Evolutionary conservation across 805 yeast species (phyloP).

Genomic region (Cyberlindnera galapagoensis): DNA sequence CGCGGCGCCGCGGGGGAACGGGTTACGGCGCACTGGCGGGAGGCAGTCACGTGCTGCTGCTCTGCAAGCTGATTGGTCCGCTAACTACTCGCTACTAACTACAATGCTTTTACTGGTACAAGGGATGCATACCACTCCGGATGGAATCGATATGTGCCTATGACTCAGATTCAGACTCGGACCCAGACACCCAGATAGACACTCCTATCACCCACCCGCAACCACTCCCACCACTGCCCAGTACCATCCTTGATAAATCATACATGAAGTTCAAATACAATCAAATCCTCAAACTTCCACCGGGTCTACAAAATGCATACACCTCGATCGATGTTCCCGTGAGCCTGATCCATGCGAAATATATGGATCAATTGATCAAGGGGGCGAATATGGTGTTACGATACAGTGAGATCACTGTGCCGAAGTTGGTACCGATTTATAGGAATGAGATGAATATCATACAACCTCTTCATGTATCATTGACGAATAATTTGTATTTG

Average conservation of each 20-base stretch:
- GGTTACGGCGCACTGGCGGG: too few species aligned
- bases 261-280: slow-evolving; percentile 5
- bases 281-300: slow-evolving; percentile 1
- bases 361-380: slow-evolving; percentile 1
- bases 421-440: slow-evolving; percentile 7
- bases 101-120: too few species aligned
- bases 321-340: slow-evolving; percentile 7
- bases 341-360: too few species aligned
- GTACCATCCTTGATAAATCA: slow-evolving; percentile 3
- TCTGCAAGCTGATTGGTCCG: too few species aligned
- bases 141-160: too few species aligned
- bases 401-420: slow-evolving; percentile 5
- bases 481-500: slow-evolving; percentile 10
- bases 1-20: too few species aligned
- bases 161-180: slow-evolving; percentile 3
- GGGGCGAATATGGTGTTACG: slow-evolving; percentile 11
- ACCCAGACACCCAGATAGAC: slow-evolving; percentile 1
- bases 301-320: slow-evolving; percentile 6
- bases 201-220: background rate
- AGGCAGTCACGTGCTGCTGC: too few species aligned
- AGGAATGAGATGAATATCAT: slow-evolving; percentile 2
- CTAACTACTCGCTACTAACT: too few species aligned
- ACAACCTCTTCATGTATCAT: slow-evolving; percentile 13
- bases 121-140: too few species aligned
- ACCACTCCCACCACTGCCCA: slow-evolving; percentile 11